Evolutionary conservation across 768 basidiomycete species (phyloP).

Genomic region (Flagelloscypha sp.): DNA sequence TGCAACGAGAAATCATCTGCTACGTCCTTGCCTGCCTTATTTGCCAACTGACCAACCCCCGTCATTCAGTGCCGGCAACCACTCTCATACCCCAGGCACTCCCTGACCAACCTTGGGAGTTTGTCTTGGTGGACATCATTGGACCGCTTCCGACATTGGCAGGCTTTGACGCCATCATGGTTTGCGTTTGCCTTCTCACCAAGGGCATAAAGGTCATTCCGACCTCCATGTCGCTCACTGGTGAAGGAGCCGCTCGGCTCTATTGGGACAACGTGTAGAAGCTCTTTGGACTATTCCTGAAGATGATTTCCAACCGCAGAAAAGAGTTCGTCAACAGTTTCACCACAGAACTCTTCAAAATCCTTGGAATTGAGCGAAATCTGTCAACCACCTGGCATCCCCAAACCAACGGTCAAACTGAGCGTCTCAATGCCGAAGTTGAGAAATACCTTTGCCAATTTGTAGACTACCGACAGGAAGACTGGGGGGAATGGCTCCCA

Average conservation of each 20-base stretch:
- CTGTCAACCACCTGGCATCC: constrained; percentile 16
- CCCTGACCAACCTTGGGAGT: too few relatives aligned
- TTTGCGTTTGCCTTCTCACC: constrained; percentile 18
- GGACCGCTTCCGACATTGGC: too few relatives aligned
- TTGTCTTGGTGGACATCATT: too few relatives aligned
- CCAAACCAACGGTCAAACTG: constrained; percentile 20
- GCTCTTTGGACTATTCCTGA: constrained; percentile 17
- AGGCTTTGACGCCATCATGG: constrained; percentile 14
- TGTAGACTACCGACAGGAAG: constrained; percentile 17
- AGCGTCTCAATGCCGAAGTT: constrained; percentile 21
- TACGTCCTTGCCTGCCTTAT: constrained; percentile 21
- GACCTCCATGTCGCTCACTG: constrained; percentile 10
- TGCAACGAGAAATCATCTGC: constrained; percentile 10
- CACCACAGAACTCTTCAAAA: constrained; percentile 19
- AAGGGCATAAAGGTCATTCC: constrained; percentile 16
- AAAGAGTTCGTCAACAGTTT: constrained; percentile 22
- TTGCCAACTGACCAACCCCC: constrained; percentile 24
- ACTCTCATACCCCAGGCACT: too few relatives aligned
- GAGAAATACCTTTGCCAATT: constrained; percentile 22
- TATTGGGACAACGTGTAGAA: constrained; percentile 17
- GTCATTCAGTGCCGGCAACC: constrained; percentile 19
- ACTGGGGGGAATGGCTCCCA: constrained; percentile 24
- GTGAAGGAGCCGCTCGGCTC: constrained; percentile 12
- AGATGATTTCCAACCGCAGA: constrained; percentile 21
- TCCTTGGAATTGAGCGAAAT: constrained; percentile 24